Evolutionary conservation across 2,329 filamentous ascomycete genomes (phyloP).

Genomic region (Trichoderma arundinaceum): DNA sequence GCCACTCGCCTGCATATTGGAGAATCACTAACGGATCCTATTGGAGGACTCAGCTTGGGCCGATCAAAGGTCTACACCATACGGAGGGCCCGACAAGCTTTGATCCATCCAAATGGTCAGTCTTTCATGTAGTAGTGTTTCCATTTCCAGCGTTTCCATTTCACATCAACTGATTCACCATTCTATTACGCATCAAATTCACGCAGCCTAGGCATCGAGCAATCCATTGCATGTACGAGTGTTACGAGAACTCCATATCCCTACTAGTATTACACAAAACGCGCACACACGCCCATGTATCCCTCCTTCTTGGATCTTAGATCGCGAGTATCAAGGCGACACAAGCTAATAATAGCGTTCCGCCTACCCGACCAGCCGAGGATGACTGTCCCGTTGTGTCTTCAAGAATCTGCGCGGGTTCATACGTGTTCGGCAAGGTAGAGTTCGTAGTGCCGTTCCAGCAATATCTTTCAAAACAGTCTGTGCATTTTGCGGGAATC

Average conservation of each 20-base stretch:
- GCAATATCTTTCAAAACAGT: conserved; percentile 80
- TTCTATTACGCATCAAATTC: neutral
- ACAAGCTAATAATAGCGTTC: conserved; percentile 8
- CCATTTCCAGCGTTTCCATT: neutral
- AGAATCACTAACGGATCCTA: neutral
- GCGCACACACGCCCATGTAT: too few relatives aligned
- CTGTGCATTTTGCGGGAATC: conserved; percentile 70
- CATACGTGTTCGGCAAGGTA: conserved; percentile 29
- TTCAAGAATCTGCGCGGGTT: conserved; percentile 20
- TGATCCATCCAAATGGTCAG: neutral
- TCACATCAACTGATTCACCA: neutral
- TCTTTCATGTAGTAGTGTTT: neutral
- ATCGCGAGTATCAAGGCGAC: conserved; percentile 14
- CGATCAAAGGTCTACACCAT: neutral
- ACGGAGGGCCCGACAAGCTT: neutral
- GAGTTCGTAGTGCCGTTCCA: conserved; percentile 72
- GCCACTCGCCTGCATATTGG: neutral
- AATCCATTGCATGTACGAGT: neutral
- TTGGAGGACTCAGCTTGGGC: neutral
- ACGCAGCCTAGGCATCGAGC: neutral
- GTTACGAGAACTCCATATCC: neutral
- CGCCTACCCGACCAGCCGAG: conserved; percentile 16
- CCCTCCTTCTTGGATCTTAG: neutral
- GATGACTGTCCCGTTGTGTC: conserved; percentile 17
- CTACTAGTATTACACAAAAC: neutral